These are phyloP conservation scores for Trichocomaceae sp. DNA, from an alignment of 2,329 filamentous ascomycete species.

Conservation along the genomic window DNA sequence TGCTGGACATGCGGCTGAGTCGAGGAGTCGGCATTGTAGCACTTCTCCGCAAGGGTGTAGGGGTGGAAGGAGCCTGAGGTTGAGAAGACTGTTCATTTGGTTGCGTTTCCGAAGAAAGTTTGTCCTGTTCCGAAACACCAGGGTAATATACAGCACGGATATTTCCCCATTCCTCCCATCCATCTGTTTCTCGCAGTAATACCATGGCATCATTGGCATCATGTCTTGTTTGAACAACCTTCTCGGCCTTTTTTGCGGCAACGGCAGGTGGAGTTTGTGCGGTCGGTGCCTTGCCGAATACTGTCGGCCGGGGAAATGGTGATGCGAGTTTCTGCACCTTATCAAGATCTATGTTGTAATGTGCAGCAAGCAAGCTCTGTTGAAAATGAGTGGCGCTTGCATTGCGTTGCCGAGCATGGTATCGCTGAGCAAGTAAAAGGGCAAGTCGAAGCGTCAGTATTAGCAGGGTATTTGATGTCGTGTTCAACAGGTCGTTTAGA, in stretches of 20 bases:
- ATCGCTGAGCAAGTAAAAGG: constrained; percentile 82
- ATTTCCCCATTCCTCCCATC: constrained; percentile 73
- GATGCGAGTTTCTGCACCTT: constrained; percentile 75
- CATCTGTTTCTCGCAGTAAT: constrained; percentile 54
- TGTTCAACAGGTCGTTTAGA: constrained; percentile 82
- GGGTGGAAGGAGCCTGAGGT: constrained; percentile 57
- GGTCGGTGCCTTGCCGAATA: constrained; percentile 46
- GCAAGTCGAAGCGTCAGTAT: constrained; percentile 72
- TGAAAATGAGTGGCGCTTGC: constrained; percentile 61
- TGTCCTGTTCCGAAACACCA: constrained; percentile 29
- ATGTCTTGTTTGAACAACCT: constrained; percentile 48
- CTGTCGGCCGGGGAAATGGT: constrained; percentile 70
- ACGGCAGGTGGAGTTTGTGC: constrained; percentile 44
- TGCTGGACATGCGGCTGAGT: constrained; percentile 40
- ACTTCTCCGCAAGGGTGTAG: constrained; percentile 67
- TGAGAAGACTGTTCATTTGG: constrained; percentile 34
- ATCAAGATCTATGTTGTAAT: constrained; percentile 69
- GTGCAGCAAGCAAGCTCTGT: constrained; percentile 68
- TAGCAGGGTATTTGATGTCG: constrained; percentile 72
- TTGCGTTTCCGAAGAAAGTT: constrained; percentile 25
- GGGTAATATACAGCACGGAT: constrained; percentile 76
- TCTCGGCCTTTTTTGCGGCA: constrained; percentile 70
- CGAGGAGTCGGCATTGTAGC: constrained; percentile 54
- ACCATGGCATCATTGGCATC: constrained; percentile 80
- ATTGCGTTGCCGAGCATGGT: constrained; percentile 75